Base-by-base conservation (phyloP, 2,329 filamentous ascomycete genomes). In the Aureobasidium sp. region DNA sequence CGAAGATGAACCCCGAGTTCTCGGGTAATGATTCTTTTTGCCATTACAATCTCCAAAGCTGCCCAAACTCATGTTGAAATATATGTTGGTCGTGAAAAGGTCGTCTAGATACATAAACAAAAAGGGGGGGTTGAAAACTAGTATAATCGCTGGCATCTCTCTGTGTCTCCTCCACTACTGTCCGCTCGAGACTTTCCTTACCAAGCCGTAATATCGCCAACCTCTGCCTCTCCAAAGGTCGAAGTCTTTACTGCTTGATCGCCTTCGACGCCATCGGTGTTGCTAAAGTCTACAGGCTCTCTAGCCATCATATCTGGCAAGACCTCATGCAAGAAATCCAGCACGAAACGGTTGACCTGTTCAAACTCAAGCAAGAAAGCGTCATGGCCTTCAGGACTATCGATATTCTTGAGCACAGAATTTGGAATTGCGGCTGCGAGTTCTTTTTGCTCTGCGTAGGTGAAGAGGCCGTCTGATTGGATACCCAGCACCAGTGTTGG, bases 281-380 rank as follows among this genome's bases (percentile, higher is more conserved):
- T 62, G 15, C 27, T 36, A 68, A 64, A 80, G 78, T 69, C 69
- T 64, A 71, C 74, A 64, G 72, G 78, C 66, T 65, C 77, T 66
- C 66, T 79, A 73, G 62, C 78, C 92, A 97, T 97, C 66, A 99
- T 93, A 67, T 96, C 90, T 0, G 92, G 90, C 34, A 99, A 74
- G 2, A 88, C 86, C 69, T 93, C 86, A 63, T 87, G 83, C 74
- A 99, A 79, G 72, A 99, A 99, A 2, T 84, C 84, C 20, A 97
- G 77, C 55, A 97, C 86, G 72, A 96, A 90, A 36, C 80, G 82
- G 75, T 99, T 99, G 63, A 97, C 94, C 76, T 97, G 93, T 78
- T 97, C 91, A 71, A 99, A 99, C 75, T 99, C 93, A 61, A 99
- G 78, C 70, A 99, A 76, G 74, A 99, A 99, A 0, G 94, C 94